Evolutionary conservation across 2,329 filamentous ascomycete genomes (phyloP).

Genomic region (Niveomyces coronatus): DNA sequence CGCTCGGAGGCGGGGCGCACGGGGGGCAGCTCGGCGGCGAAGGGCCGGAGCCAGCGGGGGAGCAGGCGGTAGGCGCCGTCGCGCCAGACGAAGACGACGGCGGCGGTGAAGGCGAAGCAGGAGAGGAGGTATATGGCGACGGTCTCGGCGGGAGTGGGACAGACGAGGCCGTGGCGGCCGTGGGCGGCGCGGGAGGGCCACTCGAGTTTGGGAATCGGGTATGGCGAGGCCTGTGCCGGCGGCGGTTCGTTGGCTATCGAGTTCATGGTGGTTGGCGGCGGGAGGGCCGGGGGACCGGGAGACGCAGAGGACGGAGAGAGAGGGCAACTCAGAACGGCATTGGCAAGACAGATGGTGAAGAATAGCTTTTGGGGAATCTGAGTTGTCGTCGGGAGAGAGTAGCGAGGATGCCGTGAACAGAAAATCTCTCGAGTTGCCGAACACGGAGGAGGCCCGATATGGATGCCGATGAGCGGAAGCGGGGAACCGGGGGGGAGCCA

Average conservation of each 20-base stretch:
- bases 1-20: background rate
- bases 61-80: slow-evolving; percentile 18
- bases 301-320: background rate
- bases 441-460: too few relatives aligned
- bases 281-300: background rate
- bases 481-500: too few relatives aligned
- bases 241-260: too few relatives aligned
- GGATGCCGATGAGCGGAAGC: too few relatives aligned
- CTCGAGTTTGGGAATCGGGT: background rate
- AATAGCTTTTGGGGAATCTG: too few relatives aligned
- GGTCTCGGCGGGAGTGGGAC: slow-evolving; percentile 9
- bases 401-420: too few relatives aligned
- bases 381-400: too few relatives aligned
- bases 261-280: background rate
- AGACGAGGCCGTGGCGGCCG: slow-evolving; percentile 2
- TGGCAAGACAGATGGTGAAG: too few relatives aligned
- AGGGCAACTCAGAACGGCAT: too few relatives aligned
- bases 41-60: slow-evolving; percentile 32
- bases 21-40: slow-evolving; percentile 29
- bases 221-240: too few relatives aligned
- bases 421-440: too few relatives aligned
- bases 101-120: slow-evolving; percentile 18
- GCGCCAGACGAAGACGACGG: slow-evolving; percentile 20
- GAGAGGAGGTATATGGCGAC: slow-evolving; percentile 15
- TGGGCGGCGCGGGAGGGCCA: background rate